Percentiles rank a stretch among this genome's conserved stretches.
Conservation (phyloP, 2,329 filamentous ascomycete genomes). For the Cercospora janseana region DNA sequence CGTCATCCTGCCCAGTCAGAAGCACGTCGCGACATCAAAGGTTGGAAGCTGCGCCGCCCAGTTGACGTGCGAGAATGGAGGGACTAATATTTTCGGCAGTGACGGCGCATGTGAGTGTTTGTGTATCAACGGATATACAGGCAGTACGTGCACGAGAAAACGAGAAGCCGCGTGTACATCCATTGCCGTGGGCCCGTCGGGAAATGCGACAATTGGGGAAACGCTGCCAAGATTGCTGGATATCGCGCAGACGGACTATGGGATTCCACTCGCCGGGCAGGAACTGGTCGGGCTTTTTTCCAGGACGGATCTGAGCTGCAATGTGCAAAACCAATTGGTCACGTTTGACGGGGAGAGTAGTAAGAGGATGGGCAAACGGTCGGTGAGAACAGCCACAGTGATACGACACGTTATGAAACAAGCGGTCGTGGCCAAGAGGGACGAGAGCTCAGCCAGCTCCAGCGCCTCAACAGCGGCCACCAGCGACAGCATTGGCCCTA, state of each 20-base stretch:
- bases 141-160: slow-evolving; percentile 54
- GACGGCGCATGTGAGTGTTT: slow-evolving; percentile 71
- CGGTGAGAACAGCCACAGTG: too few species aligned
- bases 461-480: too few species aligned
- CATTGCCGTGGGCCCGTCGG: slow-evolving; percentile 45
- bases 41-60: slow-evolving; percentile 57
- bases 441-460: too few species aligned
- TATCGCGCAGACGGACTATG: slow-evolving; percentile 65
- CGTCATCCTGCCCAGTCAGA: slow-evolving; percentile 54
- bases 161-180: slow-evolving; percentile 58
- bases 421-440: too few species aligned
- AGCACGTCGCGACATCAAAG: slow-evolving; percentile 36
- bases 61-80: slow-evolving; percentile 73
- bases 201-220: slow-evolving; percentile 76
- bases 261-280: slow-evolving; percentile 68
- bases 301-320: slow-evolving; percentile 71
- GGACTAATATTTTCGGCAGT: slow-evolving; percentile 67
- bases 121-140: slow-evolving; percentile 84
- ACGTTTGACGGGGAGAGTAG: slow-evolving; percentile 65
- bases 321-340: slow-evolving; percentile 80
- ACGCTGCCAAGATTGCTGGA: slow-evolving; percentile 73
- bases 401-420: too few species aligned
- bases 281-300: slow-evolving; percentile 75
- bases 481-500: slow-evolving; percentile 37
- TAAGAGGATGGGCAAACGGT: slow-evolving; percentile 22